A percentile compares a stretch with the other conserved stretches of the same genome.
Evolutionary conservation across 2,329 filamentous ascomycete genomes (phyloP).

Genomic region (Exutisphaerella laricina): DNA sequence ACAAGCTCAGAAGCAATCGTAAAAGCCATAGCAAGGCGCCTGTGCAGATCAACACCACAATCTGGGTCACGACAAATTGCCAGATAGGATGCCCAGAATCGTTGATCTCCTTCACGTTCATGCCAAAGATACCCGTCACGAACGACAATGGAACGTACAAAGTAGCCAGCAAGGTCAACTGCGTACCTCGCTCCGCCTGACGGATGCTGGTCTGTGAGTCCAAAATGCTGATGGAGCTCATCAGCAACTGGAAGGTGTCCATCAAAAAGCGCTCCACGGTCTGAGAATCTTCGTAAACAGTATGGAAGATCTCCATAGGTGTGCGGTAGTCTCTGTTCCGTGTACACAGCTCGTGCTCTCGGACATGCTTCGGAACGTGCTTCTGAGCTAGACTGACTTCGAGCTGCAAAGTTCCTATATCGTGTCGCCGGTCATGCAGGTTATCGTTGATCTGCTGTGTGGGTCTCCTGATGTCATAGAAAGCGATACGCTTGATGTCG

Average conservation of each 20-base stretch:
- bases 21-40: background rate
- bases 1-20: background rate
- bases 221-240: slow-evolving; percentile 21
- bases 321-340: background rate
- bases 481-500: slow-evolving; percentile 13
- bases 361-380: slow-evolving; percentile 2
- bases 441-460: slow-evolving; percentile 7
- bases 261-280: slow-evolving; percentile 19
- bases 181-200: slow-evolving; percentile 12
- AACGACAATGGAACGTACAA: slow-evolving; percentile 23
- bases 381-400: slow-evolving; percentile 2
- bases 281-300: slow-evolving; percentile 9
- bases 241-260: slow-evolving; percentile 24
- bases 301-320: background rate
- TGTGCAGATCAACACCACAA: background rate
- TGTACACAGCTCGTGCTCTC: background rate
- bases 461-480: slow-evolving; percentile 11
- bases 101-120: slow-evolving; percentile 25
- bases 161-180: slow-evolving; percentile 20
- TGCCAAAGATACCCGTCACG: slow-evolving; percentile 22
- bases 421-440: slow-evolving; percentile 14
- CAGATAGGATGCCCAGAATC: slow-evolving; percentile 6
- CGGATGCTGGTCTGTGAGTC: slow-evolving; percentile 18
- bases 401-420: slow-evolving; percentile 6
- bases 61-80: background rate